phyloP scores from a whole-genome alignment of 1,139 yeast genomes.

The Kazachstania sp. region DNA sequence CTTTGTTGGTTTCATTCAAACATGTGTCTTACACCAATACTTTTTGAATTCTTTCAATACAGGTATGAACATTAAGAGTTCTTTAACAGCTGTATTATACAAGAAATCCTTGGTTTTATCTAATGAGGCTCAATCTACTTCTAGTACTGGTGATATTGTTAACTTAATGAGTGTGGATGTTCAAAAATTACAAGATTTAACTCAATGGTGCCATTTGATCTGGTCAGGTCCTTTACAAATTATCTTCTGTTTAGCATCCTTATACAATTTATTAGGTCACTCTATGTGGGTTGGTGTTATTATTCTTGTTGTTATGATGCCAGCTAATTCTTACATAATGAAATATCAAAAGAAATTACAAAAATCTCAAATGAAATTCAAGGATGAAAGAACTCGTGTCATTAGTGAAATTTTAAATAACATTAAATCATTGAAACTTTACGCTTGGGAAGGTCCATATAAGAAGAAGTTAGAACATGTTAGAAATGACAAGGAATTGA shows the following conservation, averaged over 20 bases:
- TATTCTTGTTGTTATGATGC: constrained; percentile 77
- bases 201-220: constrained; percentile 75
- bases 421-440: constrained; percentile 83
- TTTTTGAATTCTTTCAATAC: constrained; percentile 81
- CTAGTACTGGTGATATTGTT: constrained; percentile 94
- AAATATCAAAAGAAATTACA: constrained; percentile 68
- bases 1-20: constrained; percentile 69
- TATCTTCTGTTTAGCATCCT: constrained; percentile 62
- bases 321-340: constrained; percentile 70
- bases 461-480: constrained; percentile 63
- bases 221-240: constrained; percentile 99
- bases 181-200: constrained; percentile 83
- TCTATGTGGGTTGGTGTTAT: constrained; percentile 97
- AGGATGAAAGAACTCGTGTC: constrained; percentile 60
- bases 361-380: constrained; percentile 60
- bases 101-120: constrained; percentile 73
- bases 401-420: constrained; percentile 85
- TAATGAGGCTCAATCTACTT: constrained; percentile 69
- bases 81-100: constrained; percentile 72
- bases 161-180: constrained; percentile 96
- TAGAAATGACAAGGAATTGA: constrained; percentile 82
- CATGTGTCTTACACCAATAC: constrained; percentile 83
- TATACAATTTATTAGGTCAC: constrained; percentile 71
- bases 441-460: constrained; percentile 93
- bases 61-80: constrained; percentile 82